phyloP scores from a whole-genome alignment of 208 protist genomes.

The Crithidia sp. region DNA sequence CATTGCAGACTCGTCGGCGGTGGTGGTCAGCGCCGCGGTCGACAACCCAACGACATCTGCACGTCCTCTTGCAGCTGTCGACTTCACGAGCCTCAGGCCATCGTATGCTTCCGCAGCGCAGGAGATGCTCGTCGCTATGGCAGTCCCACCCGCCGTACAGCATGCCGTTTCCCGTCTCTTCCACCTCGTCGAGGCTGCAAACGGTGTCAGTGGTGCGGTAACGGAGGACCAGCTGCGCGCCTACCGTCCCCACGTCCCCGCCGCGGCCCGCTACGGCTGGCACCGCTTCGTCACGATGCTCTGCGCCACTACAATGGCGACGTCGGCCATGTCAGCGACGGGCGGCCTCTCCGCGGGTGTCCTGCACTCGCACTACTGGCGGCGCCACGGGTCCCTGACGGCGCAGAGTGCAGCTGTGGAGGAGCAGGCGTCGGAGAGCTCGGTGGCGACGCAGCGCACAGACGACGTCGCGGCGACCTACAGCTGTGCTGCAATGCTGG shows the following conservation, averaged over 20 bases:
- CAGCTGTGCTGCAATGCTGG: conserved; percentile 16
- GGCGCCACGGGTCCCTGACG: neutral
- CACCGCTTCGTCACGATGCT: conserved; percentile 37
- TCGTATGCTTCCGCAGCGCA: neutral
- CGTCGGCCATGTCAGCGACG: neutral
- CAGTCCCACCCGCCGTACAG: conserved; percentile 30
- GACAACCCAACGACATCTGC: too few species aligned
- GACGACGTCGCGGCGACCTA: conserved; percentile 23
- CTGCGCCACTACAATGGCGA: conserved; percentile 7
- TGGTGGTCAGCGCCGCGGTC: neutral
- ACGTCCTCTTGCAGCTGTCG: too few species aligned
- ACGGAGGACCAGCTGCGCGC: conserved; percentile 36
- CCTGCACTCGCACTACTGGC: conserved; percentile 30
- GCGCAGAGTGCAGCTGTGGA: neutral
- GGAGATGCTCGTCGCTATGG: conserved; percentile 20
- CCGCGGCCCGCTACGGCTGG: conserved; percentile 31
- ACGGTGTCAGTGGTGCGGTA: conserved; percentile 13
- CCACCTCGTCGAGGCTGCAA: conserved; percentile 5
- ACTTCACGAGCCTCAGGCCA: too few species aligned
- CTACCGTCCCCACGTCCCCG: conserved; percentile 28
- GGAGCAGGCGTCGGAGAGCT: neutral
- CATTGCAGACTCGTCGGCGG: neutral
- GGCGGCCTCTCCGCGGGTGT: conserved; percentile 18
- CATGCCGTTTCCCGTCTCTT: conserved; percentile 35
- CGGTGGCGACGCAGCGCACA: conserved; percentile 21